Conservation (phyloP, 139 green algal genomes). For the Micractinium sp. region DNA sequence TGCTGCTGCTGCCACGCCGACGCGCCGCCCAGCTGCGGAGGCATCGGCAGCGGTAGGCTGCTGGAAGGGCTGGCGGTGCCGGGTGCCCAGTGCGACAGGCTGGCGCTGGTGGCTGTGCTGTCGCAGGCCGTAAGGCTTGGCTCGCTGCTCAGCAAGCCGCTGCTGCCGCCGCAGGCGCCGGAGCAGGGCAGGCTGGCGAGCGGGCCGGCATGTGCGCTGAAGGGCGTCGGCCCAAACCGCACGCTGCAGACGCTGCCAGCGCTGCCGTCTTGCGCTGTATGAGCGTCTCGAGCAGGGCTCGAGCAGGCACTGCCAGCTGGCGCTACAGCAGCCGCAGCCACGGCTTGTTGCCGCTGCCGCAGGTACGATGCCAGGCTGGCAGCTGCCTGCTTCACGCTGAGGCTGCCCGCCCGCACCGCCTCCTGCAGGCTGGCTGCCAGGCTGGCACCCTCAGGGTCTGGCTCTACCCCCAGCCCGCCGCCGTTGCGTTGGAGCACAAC, state of each 20-base stretch:
- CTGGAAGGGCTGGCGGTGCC: not conserved
- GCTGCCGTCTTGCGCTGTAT: constrained; percentile 13
- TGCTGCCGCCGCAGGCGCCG: not conserved
- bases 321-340: not conserved
- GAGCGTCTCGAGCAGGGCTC: not conserved
- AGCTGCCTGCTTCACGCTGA: constrained; percentile 37
- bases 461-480: constrained; percentile 7
- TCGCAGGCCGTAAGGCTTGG: not conserved
- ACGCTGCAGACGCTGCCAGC: not conserved
- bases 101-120: constrained; percentile 19
- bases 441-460: constrained; percentile 25
- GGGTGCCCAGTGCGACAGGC: constrained; percentile 15
- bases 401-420: constrained; percentile 28
- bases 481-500: constrained; percentile 9
- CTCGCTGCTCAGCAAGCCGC: not conserved
- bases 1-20: not conserved
- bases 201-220: not conserved
- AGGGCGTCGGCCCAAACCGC: not conserved
- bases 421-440: constrained; percentile 33
- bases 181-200: not conserved
- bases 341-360: constrained; percentile 15
- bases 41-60: not conserved
- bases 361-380: constrained; percentile 38
- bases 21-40: not conserved
- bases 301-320: not conserved